Conservation (phyloP, 768 basidiomycete species). For the Pisolithus orientalis region DNA sequence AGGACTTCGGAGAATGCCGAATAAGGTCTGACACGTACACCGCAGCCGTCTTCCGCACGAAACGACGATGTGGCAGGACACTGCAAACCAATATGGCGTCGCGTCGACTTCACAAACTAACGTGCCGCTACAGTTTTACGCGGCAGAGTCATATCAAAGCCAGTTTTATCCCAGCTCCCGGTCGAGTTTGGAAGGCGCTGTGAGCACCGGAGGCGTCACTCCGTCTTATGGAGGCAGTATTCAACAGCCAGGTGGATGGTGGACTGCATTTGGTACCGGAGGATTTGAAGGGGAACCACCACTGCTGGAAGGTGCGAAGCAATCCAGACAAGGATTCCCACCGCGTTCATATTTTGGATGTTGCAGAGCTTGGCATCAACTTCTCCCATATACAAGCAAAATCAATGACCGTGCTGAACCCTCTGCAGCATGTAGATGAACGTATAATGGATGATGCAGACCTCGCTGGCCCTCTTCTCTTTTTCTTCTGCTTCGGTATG, state of each 20-base stretch:
- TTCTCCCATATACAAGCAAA: slow-evolving; percentile 93
- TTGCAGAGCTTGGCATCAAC: slow-evolving; percentile 91
- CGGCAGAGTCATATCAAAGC: slow-evolving; percentile 51
- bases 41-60: neutral
- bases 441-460: slow-evolving; percentile 99
- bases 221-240: slow-evolving; percentile 67
- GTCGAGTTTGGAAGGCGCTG: slow-evolving; percentile 68
- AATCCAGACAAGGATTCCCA: neutral
- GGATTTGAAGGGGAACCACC: slow-evolving; percentile 96
- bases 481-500: slow-evolving; percentile 91
- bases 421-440: slow-evolving; percentile 74
- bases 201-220: slow-evolving; percentile 38
- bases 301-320: slow-evolving; percentile 74
- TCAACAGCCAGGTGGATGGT: slow-evolving; percentile 74
- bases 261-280: slow-evolving; percentile 94
- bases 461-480: slow-evolving; percentile 91
- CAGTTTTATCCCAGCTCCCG: slow-evolving; percentile 65
- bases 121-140: slow-evolving; percentile 72
- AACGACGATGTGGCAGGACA: slow-evolving; percentile 70
- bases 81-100: slow-evolving; percentile 44
- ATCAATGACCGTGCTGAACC: slow-evolving; percentile 93
- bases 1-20: slow-evolving; percentile 25
- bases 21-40: neutral
- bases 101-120: slow-evolving; percentile 50
- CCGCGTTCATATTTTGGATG: neutral